These are phyloP conservation scores for Naganishia vishniacii DNA, from an alignment of 768 basidiomycete genomes.

Conservation along the genomic window DNA sequence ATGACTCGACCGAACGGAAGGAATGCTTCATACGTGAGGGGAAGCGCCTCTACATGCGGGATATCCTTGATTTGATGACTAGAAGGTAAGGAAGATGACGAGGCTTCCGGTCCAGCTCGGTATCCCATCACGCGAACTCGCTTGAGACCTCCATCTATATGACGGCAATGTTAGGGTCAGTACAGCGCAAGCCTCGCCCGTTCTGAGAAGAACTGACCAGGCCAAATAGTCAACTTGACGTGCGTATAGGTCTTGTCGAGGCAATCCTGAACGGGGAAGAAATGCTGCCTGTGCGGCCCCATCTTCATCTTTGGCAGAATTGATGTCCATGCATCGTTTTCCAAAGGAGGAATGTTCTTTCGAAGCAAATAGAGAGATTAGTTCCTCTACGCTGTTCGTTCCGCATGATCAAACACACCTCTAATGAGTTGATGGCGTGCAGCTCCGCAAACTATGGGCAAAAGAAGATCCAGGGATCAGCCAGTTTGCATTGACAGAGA, in stretches of 20 bases:
- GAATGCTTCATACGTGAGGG: slow-evolving; percentile 80
- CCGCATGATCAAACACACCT: too few relatives aligned
- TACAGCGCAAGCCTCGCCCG: background rate
- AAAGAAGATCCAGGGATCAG: background rate
- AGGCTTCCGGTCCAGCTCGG: slow-evolving; percentile 41
- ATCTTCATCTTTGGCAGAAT: slow-evolving; percentile 73
- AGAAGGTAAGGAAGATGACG: slow-evolving; percentile 54
- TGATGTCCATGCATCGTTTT: slow-evolving; percentile 61
- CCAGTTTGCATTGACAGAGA: background rate
- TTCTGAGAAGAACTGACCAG: slow-evolving; percentile 49
- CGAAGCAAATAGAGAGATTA: too few relatives aligned
- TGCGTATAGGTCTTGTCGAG: slow-evolving; percentile 64
- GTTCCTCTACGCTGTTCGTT: too few relatives aligned
- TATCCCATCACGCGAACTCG: slow-evolving; percentile 76
- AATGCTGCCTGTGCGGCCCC: slow-evolving; percentile 83
- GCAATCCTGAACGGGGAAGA: slow-evolving; percentile 68
- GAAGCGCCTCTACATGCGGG: slow-evolving; percentile 47
- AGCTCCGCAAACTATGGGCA: slow-evolving; percentile 72
- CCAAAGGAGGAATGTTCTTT: slow-evolving; percentile 37
- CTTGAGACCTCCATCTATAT: slow-evolving; percentile 81
- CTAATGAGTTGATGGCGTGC: slow-evolving; percentile 54
- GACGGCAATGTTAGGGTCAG: background rate
- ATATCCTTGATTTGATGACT: slow-evolving; percentile 32
- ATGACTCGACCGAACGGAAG: slow-evolving; percentile 83
- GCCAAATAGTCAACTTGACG: slow-evolving; percentile 79